A percentile compares a stretch with the other conserved stretches of the same genome.
These are phyloP conservation scores for Capillidium rhysosporum DNA, from an alignment of 371 early-diverging fungal species.

Conservation along the genomic window DNA sequence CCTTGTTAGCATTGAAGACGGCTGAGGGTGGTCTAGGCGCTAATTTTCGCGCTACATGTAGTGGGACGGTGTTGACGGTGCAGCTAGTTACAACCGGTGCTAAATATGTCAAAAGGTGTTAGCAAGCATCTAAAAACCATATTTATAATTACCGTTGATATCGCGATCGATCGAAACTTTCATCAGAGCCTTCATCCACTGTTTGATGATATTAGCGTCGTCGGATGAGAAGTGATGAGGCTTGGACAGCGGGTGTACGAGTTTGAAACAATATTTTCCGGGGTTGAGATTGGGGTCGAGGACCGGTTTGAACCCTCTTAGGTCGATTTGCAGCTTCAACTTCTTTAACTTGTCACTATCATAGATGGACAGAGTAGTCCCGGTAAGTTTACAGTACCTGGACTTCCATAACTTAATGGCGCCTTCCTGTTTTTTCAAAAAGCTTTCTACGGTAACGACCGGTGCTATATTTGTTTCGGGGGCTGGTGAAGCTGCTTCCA, in stretches of 20 bases:
- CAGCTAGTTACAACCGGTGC: conserved; percentile 44
- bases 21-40: conserved; percentile 39
- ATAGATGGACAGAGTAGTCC: conserved; percentile 33
- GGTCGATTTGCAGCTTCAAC: conserved; percentile 27
- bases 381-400: conserved; percentile 46
- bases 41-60: conserved; percentile 35
- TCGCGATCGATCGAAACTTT: conserved; percentile 42
- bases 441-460: conserved; percentile 7
- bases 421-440: conserved; percentile 40
- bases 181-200: conserved; percentile 37
- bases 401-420: conserved; percentile 43
- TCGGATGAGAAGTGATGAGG: conserved; percentile 38
- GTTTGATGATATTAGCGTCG: conserved; percentile 18
- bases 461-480: not conserved
- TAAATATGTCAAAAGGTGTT: conserved; percentile 6
- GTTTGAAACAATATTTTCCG: conserved; percentile 41
- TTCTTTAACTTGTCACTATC: conserved; percentile 33
- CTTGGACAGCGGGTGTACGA: conserved; percentile 30
- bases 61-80: conserved; percentile 32
- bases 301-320: conserved; percentile 26
- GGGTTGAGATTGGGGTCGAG: conserved; percentile 32
- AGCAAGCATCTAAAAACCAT: not conserved
- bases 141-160: conserved; percentile 15
- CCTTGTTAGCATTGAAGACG: conserved; percentile 10
- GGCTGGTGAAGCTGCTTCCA: not conserved